Conservation (phyloP, 1,284 basidiomycete species). For the Ceraceosorus guamensis region DNA sequence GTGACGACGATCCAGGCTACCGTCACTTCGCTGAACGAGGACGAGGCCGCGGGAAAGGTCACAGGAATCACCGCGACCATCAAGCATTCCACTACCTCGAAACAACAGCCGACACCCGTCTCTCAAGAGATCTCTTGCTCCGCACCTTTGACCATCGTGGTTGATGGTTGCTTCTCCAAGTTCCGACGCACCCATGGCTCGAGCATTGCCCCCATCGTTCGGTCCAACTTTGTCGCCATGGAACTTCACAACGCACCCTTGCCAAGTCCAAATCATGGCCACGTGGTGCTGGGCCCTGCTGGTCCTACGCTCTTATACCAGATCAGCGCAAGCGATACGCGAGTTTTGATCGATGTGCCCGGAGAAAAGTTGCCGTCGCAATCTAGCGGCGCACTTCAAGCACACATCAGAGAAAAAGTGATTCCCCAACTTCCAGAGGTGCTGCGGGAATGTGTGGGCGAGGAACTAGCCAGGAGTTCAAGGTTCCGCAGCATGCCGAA, state of each 20-base stretch:
- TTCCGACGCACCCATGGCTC: constrained; percentile 58
- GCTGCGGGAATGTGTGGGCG: constrained; percentile 30
- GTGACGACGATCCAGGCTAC: constrained; percentile 36
- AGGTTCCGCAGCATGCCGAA: constrained; percentile 79
- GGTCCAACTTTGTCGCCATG: constrained; percentile 74
- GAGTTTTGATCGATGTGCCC: constrained; percentile 88
- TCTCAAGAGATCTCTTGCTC: constrained; percentile 47
- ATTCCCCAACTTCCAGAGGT: constrained; percentile 37
- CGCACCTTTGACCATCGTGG: constrained; percentile 76
- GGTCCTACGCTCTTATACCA: constrained; percentile 13
- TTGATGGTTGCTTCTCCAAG: constrained; percentile 91
- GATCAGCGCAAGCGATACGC: constrained; percentile 60
- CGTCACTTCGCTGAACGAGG: constrained; percentile 34
- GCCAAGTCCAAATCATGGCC: constrained; percentile 77
- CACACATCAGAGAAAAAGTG: constrained; percentile 31
- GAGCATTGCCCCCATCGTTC: constrained; percentile 53
- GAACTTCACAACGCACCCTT: constrained; percentile 68
- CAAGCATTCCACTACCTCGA: constrained; percentile 11
- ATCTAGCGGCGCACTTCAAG: constrained; percentile 57
- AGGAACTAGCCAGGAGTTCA: constrained; percentile 30
- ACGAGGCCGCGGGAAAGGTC: constrained; percentile 16
- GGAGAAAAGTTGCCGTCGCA: constrained; percentile 64
- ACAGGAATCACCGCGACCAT: constrained; percentile 27
- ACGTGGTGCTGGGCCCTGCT: constrained; percentile 40
- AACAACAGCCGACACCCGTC: constrained; percentile 3